These are phyloP conservation scores for Capronia americana DNA, from an alignment of 2,329 filamentous ascomycete genomes.

Conservation along the genomic window DNA sequence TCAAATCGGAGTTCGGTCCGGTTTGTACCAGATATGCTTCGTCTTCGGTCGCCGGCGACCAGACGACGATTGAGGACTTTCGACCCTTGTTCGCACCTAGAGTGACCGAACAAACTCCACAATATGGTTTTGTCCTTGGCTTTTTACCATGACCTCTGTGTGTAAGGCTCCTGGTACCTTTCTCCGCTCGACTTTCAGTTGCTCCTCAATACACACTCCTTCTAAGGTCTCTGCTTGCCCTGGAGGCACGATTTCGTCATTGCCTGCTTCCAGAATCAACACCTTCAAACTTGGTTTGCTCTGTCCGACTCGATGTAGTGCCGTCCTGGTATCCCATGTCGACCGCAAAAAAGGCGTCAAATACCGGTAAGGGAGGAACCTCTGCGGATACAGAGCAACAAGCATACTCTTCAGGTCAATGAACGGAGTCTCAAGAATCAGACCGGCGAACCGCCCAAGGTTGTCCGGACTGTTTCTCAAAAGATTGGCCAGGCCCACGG, in stretches of 20 bases:
- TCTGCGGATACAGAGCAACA: slow-evolving; percentile 74
- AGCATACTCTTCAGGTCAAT: slow-evolving; percentile 74
- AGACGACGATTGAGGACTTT: not conserved
- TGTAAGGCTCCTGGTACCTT: slow-evolving; percentile 57
- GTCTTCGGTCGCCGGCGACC: slow-evolving; percentile 3
- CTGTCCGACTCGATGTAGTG: slow-evolving; percentile 50
- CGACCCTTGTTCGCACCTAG: not conserved
- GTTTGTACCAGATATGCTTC: slow-evolving; percentile 22
- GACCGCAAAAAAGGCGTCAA: slow-evolving; percentile 75
- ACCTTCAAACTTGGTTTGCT: slow-evolving; percentile 40
- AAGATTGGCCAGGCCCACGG: slow-evolving; percentile 42
- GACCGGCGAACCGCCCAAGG: slow-evolving; percentile 46
- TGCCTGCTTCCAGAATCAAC: slow-evolving; percentile 50
- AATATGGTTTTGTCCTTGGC: slow-evolving; percentile 47
- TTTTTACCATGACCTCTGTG: slow-evolving; percentile 55
- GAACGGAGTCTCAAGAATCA: slow-evolving; percentile 80
- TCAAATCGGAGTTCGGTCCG: not conserved
- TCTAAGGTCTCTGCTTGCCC: slow-evolving; percentile 47
- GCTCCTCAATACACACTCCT: slow-evolving; percentile 43
- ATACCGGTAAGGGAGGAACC: slow-evolving; percentile 78
- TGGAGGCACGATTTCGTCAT: slow-evolving; percentile 53
- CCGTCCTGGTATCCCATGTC: slow-evolving; percentile 56
- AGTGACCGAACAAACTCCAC: slow-evolving; percentile 30
- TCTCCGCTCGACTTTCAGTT: slow-evolving; percentile 47
- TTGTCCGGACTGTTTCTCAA: slow-evolving; percentile 25